Percentiles rank a stretch among this genome's conserved stretches.
Conservation (phyloP, 257 asterid species). For the Solanum neorickii region DNA sequence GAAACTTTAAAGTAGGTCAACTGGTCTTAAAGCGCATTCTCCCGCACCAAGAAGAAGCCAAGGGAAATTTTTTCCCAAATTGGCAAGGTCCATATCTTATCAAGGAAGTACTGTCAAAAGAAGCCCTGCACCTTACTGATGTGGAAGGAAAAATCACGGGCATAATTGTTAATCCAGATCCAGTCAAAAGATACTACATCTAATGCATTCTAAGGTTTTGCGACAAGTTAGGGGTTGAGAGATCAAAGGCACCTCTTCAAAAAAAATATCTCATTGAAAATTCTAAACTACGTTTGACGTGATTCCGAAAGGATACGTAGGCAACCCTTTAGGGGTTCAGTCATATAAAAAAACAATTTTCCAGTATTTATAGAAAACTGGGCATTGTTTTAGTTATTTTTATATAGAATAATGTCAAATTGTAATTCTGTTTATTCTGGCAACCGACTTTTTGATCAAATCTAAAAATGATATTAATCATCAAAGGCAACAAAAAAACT, state of each 20-base stretch:
- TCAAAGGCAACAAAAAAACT: too few species aligned
- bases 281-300: not conserved
- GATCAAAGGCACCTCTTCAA: too few species aligned
- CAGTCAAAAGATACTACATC: not conserved
- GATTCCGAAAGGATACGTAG: not conserved
- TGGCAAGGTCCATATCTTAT: not conserved
- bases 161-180: not conserved
- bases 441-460: not conserved
- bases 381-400: not conserved
- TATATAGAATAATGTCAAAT: too few species aligned
- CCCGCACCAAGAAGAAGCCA: not conserved
- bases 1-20: too few species aligned
- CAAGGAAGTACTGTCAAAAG: not conserved
- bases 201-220: not conserved
- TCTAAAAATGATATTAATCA: not conserved
- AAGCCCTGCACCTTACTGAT: not conserved
- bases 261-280: not conserved
- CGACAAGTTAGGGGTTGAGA: too few species aligned
- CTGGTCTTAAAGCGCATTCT: not conserved
- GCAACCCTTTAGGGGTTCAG: not conserved
- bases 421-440: not conserved
- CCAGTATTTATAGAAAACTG: not conserved
- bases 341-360: not conserved
- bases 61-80: too few species aligned
- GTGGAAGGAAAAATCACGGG: not conserved